phyloP scores from a whole-genome alignment of 495 filamentous ascomycete species.

The Hyaloscypha variabilis region DNA sequence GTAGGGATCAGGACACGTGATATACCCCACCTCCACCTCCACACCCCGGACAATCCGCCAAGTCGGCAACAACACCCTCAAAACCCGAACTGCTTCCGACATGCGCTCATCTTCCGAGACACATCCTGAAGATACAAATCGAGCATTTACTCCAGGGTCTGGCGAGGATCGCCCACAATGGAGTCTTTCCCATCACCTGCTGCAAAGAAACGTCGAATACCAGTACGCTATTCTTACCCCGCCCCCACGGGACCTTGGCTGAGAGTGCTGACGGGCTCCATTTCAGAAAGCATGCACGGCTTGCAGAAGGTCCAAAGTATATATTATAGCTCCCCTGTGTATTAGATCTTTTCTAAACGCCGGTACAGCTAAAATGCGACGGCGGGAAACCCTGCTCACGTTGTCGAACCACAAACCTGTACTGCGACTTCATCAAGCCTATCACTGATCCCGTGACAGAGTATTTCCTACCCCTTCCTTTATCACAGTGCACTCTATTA shows the following conservation, averaged over 20 bases:
- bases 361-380: conserved; percentile 27
- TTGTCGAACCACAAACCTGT: conserved; percentile 13
- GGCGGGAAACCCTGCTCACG: conserved; percentile 27
- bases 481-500: not conserved
- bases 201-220: conserved; percentile 10
- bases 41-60: not conserved
- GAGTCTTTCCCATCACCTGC: conserved; percentile 5
- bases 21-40: not conserved
- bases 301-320: conserved; percentile 25
- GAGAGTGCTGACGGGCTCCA: not conserved
- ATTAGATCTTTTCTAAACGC: too few relatives aligned
- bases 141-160: not conserved
- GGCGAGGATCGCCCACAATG: not conserved
- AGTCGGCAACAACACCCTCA: not conserved
- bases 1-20: not conserved
- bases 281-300: conserved; percentile 27
- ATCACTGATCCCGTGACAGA: conserved; percentile 6
- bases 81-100: not conserved
- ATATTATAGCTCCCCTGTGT: too few relatives aligned
- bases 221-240: not conserved
- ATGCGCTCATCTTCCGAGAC: not conserved
- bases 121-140: not conserved
- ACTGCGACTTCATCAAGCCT: conserved; percentile 20
- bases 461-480: not conserved
- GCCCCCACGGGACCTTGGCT: not conserved